These are phyloP conservation scores for Malassezia equina DNA, from an alignment of 1,284 basidiomycete species.

Conservation along the genomic window DNA sequence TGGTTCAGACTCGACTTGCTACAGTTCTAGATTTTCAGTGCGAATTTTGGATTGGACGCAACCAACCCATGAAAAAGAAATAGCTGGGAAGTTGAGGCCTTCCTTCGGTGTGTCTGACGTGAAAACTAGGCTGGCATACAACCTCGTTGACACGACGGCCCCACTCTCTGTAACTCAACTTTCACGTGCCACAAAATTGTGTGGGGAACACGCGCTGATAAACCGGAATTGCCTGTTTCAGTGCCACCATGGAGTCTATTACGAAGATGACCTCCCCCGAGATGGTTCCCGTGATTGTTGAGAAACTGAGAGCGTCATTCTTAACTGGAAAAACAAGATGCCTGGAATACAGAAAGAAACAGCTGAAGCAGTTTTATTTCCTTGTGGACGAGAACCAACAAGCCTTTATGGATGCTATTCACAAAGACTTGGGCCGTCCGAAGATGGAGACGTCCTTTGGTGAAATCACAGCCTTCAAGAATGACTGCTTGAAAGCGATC, in stretches of 20 bases:
- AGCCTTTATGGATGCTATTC: slow-evolving; percentile 53
- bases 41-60: too few species aligned
- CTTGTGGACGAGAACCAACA: slow-evolving; percentile 57
- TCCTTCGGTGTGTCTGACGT: too few species aligned
- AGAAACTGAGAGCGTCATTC: slow-evolving; percentile 53
- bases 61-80: too few species aligned
- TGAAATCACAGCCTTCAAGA: slow-evolving; percentile 43
- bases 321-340: slow-evolving; percentile 53
- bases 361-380: slow-evolving; percentile 59
- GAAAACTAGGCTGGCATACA: too few species aligned
- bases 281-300: slow-evolving; percentile 45
- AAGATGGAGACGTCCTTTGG: slow-evolving; percentile 45
- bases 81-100: too few species aligned
- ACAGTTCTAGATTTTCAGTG: too few species aligned
- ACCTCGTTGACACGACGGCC: too few species aligned
- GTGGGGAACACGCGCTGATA: not conserved
- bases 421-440: slow-evolving; percentile 55
- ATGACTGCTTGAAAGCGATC: slow-evolving; percentile 60
- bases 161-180: not conserved
- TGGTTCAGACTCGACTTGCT: too few species aligned
- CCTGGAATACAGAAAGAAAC: slow-evolving; percentile 56
- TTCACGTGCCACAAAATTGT: not conserved
- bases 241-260: not conserved
- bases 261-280: slow-evolving; percentile 7
- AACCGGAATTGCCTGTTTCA: not conserved